Evolutionary conservation across 192 early-diverging fungal species (phyloP).

Genomic region (Coemansia asiatica): DNA sequence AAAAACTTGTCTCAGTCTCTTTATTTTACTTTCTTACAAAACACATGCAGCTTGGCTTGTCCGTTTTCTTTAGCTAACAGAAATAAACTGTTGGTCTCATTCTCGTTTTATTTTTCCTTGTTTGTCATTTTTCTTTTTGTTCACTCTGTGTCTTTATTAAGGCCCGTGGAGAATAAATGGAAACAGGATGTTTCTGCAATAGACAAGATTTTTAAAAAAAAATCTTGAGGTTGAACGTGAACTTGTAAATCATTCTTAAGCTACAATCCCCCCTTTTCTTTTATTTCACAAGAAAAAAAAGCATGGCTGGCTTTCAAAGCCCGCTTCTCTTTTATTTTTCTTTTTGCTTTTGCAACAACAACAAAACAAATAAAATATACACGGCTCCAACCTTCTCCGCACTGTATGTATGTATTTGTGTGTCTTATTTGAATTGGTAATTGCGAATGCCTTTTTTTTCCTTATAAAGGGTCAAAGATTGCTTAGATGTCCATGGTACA

Average conservation of each 20-base stretch:
- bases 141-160: not conserved
- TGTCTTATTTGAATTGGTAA: not conserved
- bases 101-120: slow-evolving; percentile 1
- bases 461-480: not conserved
- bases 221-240: too few species aligned
- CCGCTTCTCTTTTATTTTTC: not conserved
- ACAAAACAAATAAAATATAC: not conserved
- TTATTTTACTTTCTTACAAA: not conserved
- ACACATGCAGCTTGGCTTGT: not conserved
- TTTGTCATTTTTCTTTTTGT: slow-evolving; percentile 2
- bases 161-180: too few species aligned
- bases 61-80: not conserved
- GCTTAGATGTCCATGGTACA: not conserved
- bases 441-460: not conserved
- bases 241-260: not conserved
- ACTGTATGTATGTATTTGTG: not conserved
- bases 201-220: too few species aligned
- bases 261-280: not conserved
- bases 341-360: not conserved
- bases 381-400: not conserved
- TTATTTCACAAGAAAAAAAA: not conserved
- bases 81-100: not conserved
- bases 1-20: slow-evolving; percentile 1
- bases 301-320: slow-evolving; percentile 2
- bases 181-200: too few species aligned